These are phyloP conservation scores for Artemisia argyi DNA, from an alignment of 129 eudicot genomes.

Conservation along the genomic window DNA sequence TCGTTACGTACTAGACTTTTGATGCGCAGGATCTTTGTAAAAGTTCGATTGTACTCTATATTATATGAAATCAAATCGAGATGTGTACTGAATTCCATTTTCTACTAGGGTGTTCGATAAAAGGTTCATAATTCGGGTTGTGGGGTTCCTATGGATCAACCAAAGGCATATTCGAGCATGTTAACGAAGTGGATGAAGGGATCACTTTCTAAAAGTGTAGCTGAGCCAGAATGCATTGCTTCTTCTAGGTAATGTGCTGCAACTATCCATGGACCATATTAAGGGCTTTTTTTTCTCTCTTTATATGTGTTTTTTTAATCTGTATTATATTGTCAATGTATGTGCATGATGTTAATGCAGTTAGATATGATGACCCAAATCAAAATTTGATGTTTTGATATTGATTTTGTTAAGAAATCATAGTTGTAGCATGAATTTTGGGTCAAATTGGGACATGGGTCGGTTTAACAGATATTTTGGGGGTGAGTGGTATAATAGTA, in stretches of 20 bases:
- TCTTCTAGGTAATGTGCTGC: no score
- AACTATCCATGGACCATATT: no score
- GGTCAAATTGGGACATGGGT: no score
- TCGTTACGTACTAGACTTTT: no score
- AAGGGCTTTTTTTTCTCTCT: background rate
- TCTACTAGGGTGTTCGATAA: slow-evolving; percentile 4
- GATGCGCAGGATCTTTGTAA: no score
- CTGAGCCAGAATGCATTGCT: slow-evolving; percentile 18
- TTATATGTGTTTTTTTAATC: background rate
- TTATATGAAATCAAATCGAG: no score
- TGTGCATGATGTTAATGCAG: slow-evolving; percentile 3
- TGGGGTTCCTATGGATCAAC: slow-evolving; percentile 98
- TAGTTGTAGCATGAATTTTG: background rate
- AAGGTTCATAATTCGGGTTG: slow-evolving; percentile 86
- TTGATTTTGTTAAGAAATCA: no score
- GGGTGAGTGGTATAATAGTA: slow-evolving; percentile 22
- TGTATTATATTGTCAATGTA: slow-evolving; percentile 9
- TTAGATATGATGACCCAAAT: background rate
- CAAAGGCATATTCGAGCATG: slow-evolving; percentile 78
- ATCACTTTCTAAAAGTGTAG: slow-evolving; percentile 43
- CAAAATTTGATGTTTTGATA: slow-evolving; percentile 1
- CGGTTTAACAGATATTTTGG: slow-evolving; percentile 12
- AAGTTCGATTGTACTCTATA: no score
- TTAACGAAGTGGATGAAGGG: slow-evolving; percentile 67
- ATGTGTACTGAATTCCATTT: no score